Evolutionary conservation across 441 rosid species (phyloP).

Genomic region (Gossypium laxum): DNA sequence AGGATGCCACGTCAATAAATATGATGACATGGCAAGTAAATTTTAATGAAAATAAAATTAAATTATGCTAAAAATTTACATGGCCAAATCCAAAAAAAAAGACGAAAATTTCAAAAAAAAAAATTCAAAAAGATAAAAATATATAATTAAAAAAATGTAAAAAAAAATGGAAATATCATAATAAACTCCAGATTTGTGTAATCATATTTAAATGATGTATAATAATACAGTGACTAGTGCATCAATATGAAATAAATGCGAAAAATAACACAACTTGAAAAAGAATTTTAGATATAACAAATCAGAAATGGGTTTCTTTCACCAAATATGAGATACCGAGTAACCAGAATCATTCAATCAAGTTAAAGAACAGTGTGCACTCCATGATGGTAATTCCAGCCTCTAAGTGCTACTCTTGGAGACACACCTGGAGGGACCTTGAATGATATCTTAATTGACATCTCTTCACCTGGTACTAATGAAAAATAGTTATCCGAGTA

Average conservation of each 20-base stretch:
- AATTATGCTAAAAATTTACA: too few relatives aligned
- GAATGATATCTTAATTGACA: slow-evolving; percentile 59
- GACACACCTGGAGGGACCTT: slow-evolving; percentile 51
- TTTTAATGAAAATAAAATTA: too few relatives aligned
- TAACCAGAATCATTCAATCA: not conserved
- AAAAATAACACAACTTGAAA: not conserved
- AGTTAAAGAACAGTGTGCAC: slow-evolving; percentile 30
- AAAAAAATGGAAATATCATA: too few relatives aligned
- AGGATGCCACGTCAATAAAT: too few relatives aligned
- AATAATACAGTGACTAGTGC: not conserved
- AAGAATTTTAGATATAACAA: not conserved
- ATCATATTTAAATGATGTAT: too few relatives aligned
- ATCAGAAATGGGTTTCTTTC: not conserved
- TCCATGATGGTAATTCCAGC: slow-evolving; percentile 62
- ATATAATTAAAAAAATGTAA: too few relatives aligned
- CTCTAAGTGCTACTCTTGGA: slow-evolving; percentile 59
- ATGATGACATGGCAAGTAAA: too few relatives aligned
- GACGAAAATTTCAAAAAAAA: too few relatives aligned
- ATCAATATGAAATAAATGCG: not conserved
- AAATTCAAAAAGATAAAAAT: too few relatives aligned
- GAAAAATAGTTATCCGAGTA: slow-evolving; percentile 89
- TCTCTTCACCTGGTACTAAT: slow-evolving; percentile 71
- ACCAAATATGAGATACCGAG: not conserved
- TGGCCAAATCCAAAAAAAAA: too few relatives aligned
- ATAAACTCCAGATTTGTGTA: too few relatives aligned